These are phyloP conservation scores for Peronospora belbahrii DNA, from an alignment of 352 stramenopile genomes.

Conservation along the genomic window DNA sequence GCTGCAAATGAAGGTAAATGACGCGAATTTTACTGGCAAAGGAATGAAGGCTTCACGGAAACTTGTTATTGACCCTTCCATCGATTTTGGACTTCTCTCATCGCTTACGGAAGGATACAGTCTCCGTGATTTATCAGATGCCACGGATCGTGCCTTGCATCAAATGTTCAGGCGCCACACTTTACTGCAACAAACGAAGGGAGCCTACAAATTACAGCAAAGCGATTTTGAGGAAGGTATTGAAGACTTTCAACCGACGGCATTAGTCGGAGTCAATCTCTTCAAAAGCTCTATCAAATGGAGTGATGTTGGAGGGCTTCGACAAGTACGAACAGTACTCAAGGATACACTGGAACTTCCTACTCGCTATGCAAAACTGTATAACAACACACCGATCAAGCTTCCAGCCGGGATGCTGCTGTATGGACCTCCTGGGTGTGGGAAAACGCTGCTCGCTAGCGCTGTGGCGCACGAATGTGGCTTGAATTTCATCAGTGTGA, in stretches of 20 bases:
- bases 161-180: slow-evolving; percentile 46
- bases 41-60: slow-evolving; percentile 4
- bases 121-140: slow-evolving; percentile 66
- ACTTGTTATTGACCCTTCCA: slow-evolving; percentile 37
- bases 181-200: slow-evolving; percentile 9
- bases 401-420: slow-evolving; percentile 82
- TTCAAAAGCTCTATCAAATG: slow-evolving; percentile 85
- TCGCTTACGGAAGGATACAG: slow-evolving; percentile 76
- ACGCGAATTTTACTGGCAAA: slow-evolving; percentile 15
- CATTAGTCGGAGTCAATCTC: slow-evolving; percentile 69
- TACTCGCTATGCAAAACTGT: slow-evolving; percentile 70
- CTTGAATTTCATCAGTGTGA: slow-evolving; percentile 88
- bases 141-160: slow-evolving; percentile 60
- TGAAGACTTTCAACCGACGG: slow-evolving; percentile 72
- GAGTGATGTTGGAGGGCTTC: slow-evolving; percentile 80
- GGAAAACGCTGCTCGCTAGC: slow-evolving; percentile 84
- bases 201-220: slow-evolving; percentile 34
- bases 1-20: slow-evolving; percentile 40
- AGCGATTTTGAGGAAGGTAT: slow-evolving; percentile 70
- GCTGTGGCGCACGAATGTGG: slow-evolving; percentile 83
- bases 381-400: slow-evolving; percentile 77
- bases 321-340: slow-evolving; percentile 70
- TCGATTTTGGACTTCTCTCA: slow-evolving; percentile 54
- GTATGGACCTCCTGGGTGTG: slow-evolving; percentile 87
- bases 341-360: slow-evolving; percentile 87